Percentiles rank a stretch among this genome's conserved stretches.
phyloP scores from a whole-genome alignment of 257 asterid species.

The Fraxinus cuspidata region DNA sequence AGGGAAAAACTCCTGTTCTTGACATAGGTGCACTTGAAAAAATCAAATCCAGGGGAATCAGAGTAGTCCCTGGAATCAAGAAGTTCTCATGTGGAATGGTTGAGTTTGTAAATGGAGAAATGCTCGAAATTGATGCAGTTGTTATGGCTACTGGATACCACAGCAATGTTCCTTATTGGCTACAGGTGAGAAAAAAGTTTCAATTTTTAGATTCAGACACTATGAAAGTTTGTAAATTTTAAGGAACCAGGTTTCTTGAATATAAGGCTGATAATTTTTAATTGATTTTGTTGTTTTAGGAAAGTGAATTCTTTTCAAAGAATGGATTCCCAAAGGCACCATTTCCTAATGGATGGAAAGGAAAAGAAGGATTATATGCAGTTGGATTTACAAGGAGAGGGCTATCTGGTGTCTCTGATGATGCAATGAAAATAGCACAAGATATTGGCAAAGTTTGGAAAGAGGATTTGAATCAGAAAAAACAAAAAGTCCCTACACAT shows the following conservation, averaged over 20 bases:
- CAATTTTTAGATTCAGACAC: constrained; percentile 2
- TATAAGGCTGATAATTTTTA: constrained; percentile 28
- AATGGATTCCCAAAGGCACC: constrained; percentile 70
- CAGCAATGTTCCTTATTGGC: constrained; percentile 96
- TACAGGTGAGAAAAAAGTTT: constrained; percentile 57
- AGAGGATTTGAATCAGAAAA: constrained; percentile 65
- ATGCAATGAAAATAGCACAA: constrained; percentile 66
- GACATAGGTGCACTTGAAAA: constrained; percentile 75
- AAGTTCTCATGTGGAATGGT: constrained; percentile 45
- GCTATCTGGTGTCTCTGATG: constrained; percentile 84
- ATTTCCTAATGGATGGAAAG: constrained; percentile 82
- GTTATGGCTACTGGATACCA: constrained; percentile 82
- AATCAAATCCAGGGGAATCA: constrained; percentile 58
- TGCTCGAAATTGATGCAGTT: constrained; percentile 61
- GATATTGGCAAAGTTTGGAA: constrained; percentile 75
- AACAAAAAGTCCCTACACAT: constrained; percentile 71
- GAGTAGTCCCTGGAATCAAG: constrained; percentile 66
- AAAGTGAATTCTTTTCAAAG: constrained; percentile 65
- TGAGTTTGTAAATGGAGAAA: constrained; percentile 56
- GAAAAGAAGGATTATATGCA: constrained; percentile 73
- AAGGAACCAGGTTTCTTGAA: neutral
- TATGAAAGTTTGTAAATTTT: neutral
- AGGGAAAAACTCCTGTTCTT: constrained; percentile 81
- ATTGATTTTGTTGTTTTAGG: constrained; percentile 39
- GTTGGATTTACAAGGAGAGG: constrained; percentile 93